These are phyloP conservation scores for Cardamine occulta DNA, from an alignment of 345 rosid species.

Conservation along the genomic window DNA sequence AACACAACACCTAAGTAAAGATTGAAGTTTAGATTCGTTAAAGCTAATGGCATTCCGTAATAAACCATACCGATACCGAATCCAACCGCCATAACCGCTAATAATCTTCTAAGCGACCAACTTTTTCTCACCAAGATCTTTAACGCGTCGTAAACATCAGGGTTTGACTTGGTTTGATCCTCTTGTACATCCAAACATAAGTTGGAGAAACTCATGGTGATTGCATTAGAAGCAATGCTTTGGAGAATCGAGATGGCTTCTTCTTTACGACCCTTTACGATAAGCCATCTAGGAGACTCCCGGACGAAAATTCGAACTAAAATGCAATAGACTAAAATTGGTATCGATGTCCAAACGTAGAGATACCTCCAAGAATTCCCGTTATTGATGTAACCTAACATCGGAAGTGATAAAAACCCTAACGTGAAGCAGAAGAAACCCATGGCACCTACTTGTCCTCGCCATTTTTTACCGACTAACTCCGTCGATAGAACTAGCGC, in stretches of 20 bases:
- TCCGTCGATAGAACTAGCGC: constrained; percentile 57
- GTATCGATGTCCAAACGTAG: constrained; percentile 54
- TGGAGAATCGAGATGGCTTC: constrained; percentile 57
- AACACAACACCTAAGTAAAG: constrained; percentile 62
- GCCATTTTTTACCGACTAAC: constrained; percentile 53
- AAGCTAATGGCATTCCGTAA: constrained; percentile 72
- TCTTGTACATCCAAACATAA: constrained; percentile 40
- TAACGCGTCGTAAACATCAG: constrained; percentile 52
- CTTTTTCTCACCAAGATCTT: constrained; percentile 49
- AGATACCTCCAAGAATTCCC: constrained; percentile 56
- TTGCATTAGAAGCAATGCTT: constrained; percentile 44
- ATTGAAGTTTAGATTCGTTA: constrained; percentile 53
- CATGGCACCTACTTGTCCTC: constrained; percentile 50
- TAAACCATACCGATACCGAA: constrained; percentile 68
- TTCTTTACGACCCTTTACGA: constrained; percentile 50
- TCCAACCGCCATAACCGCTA: constrained; percentile 45
- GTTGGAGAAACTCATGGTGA: constrained; percentile 46
- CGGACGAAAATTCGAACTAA: constrained; percentile 39
- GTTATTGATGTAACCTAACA: constrained; percentile 47
- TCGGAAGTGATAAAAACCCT: constrained; percentile 56
- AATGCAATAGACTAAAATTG: constrained; percentile 42
- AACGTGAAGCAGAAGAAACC: constrained; percentile 54
- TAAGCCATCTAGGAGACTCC: constrained; percentile 67
- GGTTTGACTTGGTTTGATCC: constrained; percentile 34
- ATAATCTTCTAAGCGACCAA: constrained; percentile 56